These are phyloP conservation scores for Cyanidioschyzon merolae DNA, from an alignment of 23 red algal genomes.

Conservation along the genomic window DNA sequence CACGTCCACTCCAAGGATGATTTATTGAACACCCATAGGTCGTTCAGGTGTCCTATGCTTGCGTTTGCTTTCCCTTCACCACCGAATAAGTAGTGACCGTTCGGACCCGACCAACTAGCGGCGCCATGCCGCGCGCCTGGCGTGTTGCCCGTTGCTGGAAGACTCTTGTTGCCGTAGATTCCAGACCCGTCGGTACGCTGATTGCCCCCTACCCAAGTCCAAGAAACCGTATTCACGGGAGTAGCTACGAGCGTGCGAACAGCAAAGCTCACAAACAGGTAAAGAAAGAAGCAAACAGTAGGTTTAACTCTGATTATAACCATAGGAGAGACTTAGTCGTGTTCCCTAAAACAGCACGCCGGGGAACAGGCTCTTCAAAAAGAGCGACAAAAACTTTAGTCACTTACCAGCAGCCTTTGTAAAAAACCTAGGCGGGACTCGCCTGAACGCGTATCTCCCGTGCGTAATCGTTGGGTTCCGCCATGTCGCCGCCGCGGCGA, in stretches of 20 bases:
- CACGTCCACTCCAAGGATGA: not conserved
- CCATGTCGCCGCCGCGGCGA: too few species aligned
- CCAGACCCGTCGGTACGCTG: too few species aligned
- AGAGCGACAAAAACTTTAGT: not conserved
- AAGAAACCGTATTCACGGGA: not conserved
- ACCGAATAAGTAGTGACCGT: not conserved
- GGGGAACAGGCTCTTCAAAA: not conserved
- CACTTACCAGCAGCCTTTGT: not conserved
- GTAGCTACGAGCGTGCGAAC: too few species aligned
- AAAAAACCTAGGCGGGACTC: too few species aligned
- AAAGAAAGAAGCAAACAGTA: too few species aligned
- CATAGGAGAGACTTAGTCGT: not conserved
- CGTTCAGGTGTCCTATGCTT: not conserved
- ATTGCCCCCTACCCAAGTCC: not conserved
- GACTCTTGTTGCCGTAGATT: not conserved
- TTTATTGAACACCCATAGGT: not conserved
- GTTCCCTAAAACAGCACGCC: not conserved
- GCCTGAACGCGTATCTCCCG: too few species aligned
- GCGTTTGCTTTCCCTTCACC: not conserved
- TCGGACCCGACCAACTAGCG: too few species aligned
- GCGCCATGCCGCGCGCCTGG: not conserved
- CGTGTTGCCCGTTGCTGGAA: not conserved
- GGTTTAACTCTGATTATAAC: not conserved
- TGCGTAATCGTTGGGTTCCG: too few species aligned
- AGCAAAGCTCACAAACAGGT: too few species aligned